Conservation (phyloP, 2,329 filamentous ascomycete genomes). For the Aplosporella prunicola region DNA sequence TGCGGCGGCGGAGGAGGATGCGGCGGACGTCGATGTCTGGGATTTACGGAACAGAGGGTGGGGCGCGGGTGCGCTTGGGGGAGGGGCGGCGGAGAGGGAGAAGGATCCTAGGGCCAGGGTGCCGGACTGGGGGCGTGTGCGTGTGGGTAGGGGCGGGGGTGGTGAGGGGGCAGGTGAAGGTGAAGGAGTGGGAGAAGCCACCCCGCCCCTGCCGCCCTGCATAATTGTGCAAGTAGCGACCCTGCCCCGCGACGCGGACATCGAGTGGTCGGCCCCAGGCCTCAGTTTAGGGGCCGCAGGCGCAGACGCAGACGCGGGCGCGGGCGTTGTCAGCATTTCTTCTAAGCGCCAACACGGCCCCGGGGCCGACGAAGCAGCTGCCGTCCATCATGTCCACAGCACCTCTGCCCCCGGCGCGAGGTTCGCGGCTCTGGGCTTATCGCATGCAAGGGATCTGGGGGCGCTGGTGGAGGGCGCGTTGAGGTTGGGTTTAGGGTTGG, state of each 20-base stretch:
- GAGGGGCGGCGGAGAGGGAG: no score
- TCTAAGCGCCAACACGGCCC: slow-evolving; percentile 12
- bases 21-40: slow-evolving; percentile 55
- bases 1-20: slow-evolving; percentile 37
- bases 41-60: slow-evolving; percentile 46
- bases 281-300: slow-evolving; percentile 26
- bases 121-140: slow-evolving; percentile 17
- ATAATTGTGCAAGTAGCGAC: slow-evolving; percentile 67
- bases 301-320: background rate
- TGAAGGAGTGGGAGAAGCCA: slow-evolving; percentile 11
- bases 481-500: no score
- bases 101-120: slow-evolving; percentile 34
- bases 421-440: slow-evolving; percentile 1
- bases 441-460: background rate
- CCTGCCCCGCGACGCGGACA: slow-evolving; percentile 60
- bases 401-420: background rate
- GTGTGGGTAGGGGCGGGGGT: background rate
- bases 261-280: slow-evolving; percentile 79
- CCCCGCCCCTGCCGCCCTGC: slow-evolving; percentile 47
- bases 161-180: background rate
- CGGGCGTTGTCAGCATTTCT: slow-evolving; percentile 17
- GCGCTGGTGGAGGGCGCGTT: slow-evolving; percentile 2
- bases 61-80: background rate
- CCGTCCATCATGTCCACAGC: background rate
- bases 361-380: slow-evolving; percentile 14